phyloP scores from a whole-genome alignment of 1,284 basidiomycete genomes.

The Irpex lacteus region DNA sequence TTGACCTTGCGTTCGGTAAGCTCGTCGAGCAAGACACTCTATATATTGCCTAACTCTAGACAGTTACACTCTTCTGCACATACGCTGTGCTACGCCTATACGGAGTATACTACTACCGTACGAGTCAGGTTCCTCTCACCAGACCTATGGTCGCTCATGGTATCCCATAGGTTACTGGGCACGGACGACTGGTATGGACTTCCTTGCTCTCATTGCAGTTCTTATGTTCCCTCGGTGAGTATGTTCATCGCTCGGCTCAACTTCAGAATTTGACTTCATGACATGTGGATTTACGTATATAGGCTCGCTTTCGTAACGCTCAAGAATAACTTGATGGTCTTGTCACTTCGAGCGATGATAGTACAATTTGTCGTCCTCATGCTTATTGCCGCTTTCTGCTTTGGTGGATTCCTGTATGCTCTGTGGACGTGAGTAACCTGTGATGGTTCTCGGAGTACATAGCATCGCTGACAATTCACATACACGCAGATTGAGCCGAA shows the following conservation, averaged over 20 bases:
- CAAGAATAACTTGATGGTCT: conserved; percentile 81
- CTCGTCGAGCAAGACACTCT: not conserved
- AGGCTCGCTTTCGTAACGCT: conserved; percentile 87
- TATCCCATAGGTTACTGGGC: conserved; percentile 54
- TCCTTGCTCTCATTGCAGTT: conserved; percentile 76
- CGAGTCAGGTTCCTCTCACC: conserved; percentile 1
- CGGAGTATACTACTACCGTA: conserved; percentile 65
- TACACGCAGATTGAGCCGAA: conserved; percentile 52
- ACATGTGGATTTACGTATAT: not conserved
- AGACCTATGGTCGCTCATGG: not conserved
- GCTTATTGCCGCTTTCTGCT: conserved; percentile 87
- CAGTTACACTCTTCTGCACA: conserved; percentile 75
- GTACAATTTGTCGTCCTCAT: conserved; percentile 77
- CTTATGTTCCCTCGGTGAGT: conserved; percentile 81
- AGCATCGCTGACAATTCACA: not conserved
- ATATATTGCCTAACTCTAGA: not conserved
- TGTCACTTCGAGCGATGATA: conserved; percentile 80
- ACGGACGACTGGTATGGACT: conserved; percentile 63
- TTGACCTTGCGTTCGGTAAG: conserved; percentile 82
- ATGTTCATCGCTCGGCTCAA: not conserved
- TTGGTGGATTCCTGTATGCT: conserved; percentile 87
- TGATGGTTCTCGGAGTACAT: not conserved
- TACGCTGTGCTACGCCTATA: conserved; percentile 74
- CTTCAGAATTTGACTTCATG: not conserved
- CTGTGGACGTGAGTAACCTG: conserved; percentile 75